These are phyloP conservation scores for Apiotrichum siamense DNA, from an alignment of 1,284 basidiomycete species.

Conservation along the genomic window DNA sequence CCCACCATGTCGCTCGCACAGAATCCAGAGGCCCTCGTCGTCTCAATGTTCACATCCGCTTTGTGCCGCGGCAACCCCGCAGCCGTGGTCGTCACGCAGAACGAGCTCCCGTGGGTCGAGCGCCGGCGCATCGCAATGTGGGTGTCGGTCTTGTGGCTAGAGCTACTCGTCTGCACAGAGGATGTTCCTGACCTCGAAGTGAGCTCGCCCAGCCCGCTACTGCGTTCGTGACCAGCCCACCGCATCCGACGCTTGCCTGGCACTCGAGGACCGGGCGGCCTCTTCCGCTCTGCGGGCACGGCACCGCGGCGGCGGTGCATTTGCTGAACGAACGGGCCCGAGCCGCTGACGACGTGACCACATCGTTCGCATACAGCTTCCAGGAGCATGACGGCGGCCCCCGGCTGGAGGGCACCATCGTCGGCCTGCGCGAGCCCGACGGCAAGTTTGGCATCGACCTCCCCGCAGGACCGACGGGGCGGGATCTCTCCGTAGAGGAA, in stretches of 20 bases:
- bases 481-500: neutral
- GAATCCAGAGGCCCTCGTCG: neutral
- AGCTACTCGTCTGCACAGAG: neutral
- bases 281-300: slow-evolving; percentile 1
- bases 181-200: neutral
- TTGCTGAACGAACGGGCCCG: neutral
- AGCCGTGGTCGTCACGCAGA: neutral
- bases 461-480: neutral
- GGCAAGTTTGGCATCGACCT: neutral
- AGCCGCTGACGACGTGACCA: neutral
- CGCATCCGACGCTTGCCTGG: neutral
- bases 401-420: neutral
- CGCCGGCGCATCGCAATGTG: neutral
- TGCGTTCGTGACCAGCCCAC: neutral
- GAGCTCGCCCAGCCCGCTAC: neutral
- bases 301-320: neutral
- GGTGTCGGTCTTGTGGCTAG: neutral
- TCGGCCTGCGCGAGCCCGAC: neutral
- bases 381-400: neutral
- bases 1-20: neutral
- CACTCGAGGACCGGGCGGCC: neutral
- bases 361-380: neutral
- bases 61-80: neutral
- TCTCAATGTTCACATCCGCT: neutral
- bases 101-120: neutral